phyloP scores from a whole-genome alignment of 768 basidiomycete genomes.

The Tulasnella sp. region DNA sequence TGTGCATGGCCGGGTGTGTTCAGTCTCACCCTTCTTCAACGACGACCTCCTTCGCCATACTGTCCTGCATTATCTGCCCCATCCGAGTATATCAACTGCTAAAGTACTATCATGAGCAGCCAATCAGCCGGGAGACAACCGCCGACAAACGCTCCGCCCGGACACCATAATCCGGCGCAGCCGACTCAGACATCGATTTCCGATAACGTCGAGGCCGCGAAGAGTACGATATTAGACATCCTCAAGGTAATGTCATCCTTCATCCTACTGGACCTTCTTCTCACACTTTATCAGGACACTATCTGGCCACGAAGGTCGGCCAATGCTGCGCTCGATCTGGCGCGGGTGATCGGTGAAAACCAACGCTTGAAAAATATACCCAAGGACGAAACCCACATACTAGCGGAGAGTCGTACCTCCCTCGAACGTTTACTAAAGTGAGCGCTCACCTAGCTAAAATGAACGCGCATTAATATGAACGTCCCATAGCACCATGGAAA shows the following conservation, averaged over 20 bases:
- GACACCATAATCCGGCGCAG: neutral
- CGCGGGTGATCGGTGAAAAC: neutral
- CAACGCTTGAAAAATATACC: neutral
- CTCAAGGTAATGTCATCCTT: neutral
- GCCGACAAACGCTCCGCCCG: neutral
- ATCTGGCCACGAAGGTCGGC: neutral
- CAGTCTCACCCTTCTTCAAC: no score
- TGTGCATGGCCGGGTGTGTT: no score
- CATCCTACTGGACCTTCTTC: neutral
- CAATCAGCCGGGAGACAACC: neutral
- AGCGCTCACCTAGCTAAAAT: neutral
- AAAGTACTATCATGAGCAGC: neutral
- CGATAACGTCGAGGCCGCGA: neutral
- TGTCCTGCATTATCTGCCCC: no score
- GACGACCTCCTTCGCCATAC: no score
- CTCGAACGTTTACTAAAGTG: neutral
- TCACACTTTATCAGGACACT: neutral
- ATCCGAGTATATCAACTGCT: no score
- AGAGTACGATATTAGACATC: neutral
- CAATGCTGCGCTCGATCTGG: neutral
- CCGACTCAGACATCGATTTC: neutral
- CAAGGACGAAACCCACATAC: neutral
- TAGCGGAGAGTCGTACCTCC: neutral
- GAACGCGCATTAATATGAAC: neutral
- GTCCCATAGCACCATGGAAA: neutral